Evolutionary conservation across 495 filamentous ascomycete genomes (phyloP), one percentile per base, ranked within the genome.

Genomic region (Saxophila tyrrhenica): DNA sequence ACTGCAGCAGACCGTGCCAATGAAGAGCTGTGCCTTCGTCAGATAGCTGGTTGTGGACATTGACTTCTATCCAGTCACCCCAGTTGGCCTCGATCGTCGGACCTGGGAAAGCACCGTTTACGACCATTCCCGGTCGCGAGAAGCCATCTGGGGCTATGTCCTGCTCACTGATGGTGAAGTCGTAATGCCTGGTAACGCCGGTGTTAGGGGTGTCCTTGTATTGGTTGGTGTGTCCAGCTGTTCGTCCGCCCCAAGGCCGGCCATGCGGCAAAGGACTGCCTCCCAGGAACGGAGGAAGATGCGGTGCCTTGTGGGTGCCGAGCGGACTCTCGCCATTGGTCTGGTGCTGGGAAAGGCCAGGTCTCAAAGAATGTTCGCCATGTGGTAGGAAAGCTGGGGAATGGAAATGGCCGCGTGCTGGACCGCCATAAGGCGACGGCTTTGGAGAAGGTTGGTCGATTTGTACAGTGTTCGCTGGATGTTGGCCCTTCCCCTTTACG

Each of bases 161-260:
- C 2, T 72, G 70, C 24, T 76, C 71, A 43, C 70, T 72, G 52
- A 80, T 64, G 11, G 72, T 75, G 61, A 79, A 78, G 50, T 81
- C 69, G 59, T 80, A 80, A 38, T 50, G 65, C 2, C 76, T 67
- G 0, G 69, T 71, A 13, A 73, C 65, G 2, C 74, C 72, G 20
- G 60, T 60, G 23, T 45, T 25, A 0, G 60, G 60, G 23, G 60
- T 21, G 35, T 39, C 35, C n/a, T n/a, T n/a, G n/a, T n/a, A n/a
- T n/a, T n/a, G n/a, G n/a, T n/a, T n/a, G n/a, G 35, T n/a, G 9
- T 9, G n/a, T 39, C 9, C 35, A 9, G 35, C 9, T 39, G 35
- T 39, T n/a, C 35, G 35, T 39, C n/a, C 9, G 35, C 35, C 35
- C 35, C n/a, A 9, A n/a, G 9, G 35, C 35, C 35, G 9, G 35